Evolutionary conservation across 495 filamentous ascomycete genomes (phyloP).

Genomic region (Clohesyomyces aquaticus): DNA sequence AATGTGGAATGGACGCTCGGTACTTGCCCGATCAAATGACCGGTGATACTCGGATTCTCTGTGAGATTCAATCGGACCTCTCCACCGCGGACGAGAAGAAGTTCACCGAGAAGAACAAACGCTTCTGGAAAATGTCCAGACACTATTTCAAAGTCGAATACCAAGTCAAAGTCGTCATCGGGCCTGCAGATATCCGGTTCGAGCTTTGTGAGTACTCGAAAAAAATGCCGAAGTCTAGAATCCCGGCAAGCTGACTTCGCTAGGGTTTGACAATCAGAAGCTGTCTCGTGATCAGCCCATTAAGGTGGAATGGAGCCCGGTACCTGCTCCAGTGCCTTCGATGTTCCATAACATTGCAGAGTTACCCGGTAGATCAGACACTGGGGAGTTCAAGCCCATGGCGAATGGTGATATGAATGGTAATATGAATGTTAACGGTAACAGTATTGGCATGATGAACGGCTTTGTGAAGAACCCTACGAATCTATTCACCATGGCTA

Average conservation of each 20-base stretch:
- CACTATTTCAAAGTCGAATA: conserved; percentile 50
- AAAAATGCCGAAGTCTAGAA: too few relatives aligned
- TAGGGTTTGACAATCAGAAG: conserved; percentile 46
- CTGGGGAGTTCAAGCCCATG: background rate
- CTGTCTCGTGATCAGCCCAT: conserved; percentile 48
- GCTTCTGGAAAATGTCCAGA: conserved; percentile 47
- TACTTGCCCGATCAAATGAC: conserved; percentile 45
- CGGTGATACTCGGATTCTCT: conserved; percentile 43
- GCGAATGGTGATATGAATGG: background rate
- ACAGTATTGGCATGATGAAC: background rate
- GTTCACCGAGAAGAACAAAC: conserved; percentile 49
- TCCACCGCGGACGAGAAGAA: conserved; percentile 42
- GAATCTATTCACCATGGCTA: background rate
- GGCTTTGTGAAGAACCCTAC: too few relatives aligned
- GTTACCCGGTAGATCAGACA: background rate
- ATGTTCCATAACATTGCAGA: background rate
- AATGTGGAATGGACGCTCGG: conserved; percentile 40
- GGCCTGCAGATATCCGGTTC: conserved; percentile 47
- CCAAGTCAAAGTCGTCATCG: conserved; percentile 45
- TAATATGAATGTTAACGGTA: background rate
- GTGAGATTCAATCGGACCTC: conserved; percentile 49
- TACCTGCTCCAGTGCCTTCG: conserved; percentile 8
- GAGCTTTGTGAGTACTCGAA: conserved; percentile 43
- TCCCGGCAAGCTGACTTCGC: background rate
- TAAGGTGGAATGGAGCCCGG: conserved; percentile 48